phyloP scores from a whole-genome alignment of 805 yeast genomes.

The Lipomyces lipofer region DNA sequence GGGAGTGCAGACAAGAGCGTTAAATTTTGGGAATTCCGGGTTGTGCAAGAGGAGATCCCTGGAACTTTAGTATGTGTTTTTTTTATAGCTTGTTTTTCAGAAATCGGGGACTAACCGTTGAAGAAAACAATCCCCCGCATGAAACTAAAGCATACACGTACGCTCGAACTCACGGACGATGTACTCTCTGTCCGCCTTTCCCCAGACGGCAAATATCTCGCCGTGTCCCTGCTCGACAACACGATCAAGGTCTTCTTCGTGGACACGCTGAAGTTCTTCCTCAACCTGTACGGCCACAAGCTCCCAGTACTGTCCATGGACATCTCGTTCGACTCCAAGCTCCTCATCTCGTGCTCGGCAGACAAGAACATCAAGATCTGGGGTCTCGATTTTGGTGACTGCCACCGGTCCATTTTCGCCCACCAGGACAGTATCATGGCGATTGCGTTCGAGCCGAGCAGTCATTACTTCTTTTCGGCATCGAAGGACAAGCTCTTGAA shows the following conservation, averaged over 20 bases:
- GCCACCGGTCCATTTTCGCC: slow-evolving; percentile 94
- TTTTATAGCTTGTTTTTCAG: too few species aligned
- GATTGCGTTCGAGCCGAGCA: slow-evolving; percentile 78
- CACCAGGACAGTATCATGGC: slow-evolving; percentile 95
- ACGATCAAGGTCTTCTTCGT: slow-evolving; percentile 93
- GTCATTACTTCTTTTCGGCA: slow-evolving; percentile 85
- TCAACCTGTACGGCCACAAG: slow-evolving; percentile 93
- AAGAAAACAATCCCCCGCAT: slow-evolving; percentile 51
- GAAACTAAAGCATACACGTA: slow-evolving; percentile 69
- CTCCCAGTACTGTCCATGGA: slow-evolving; percentile 92
- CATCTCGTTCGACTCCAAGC: slow-evolving; percentile 82
- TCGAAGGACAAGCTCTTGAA: slow-evolving; percentile 87
- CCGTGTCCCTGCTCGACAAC: slow-evolving; percentile 83
- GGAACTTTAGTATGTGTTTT: slow-evolving; percentile 55
- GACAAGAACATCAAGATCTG: slow-evolving; percentile 96
- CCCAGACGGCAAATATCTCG: slow-evolving; percentile 72
- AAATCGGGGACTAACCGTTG: too few species aligned
- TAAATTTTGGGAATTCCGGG: slow-evolving; percentile 83
- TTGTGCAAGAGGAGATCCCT: slow-evolving; percentile 63
- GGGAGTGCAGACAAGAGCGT: slow-evolving; percentile 93
- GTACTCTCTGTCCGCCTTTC: slow-evolving; percentile 77
- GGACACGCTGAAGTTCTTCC: slow-evolving; percentile 82
- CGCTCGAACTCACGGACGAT: slow-evolving; percentile 84
- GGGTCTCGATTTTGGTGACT: slow-evolving; percentile 99
- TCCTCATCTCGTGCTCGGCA: slow-evolving; percentile 90